Base-by-base conservation (phyloP, 345 rosid genomes). In the Boechera divaricarpa region DNA sequence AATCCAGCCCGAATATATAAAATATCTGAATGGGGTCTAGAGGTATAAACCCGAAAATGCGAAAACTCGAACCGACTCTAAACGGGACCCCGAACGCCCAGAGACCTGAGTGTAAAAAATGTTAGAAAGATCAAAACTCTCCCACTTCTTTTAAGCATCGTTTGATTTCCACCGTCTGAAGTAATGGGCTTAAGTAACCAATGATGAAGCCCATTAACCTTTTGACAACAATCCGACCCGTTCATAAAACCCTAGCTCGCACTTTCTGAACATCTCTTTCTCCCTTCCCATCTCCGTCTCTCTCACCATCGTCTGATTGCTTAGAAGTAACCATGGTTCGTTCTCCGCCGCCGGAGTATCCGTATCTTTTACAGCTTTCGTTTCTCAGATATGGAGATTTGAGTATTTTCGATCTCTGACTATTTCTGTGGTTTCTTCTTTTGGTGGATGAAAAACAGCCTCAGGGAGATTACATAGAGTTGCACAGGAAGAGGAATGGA, bases 381-480 rank as follows among this genome's bases (percentile, higher is more conserved):
- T 48, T 44, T 49, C 6, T 61, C 58, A 36, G 49, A 3, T 39
- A 38, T 42, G 18, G 3, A 4, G 6, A 7, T 15, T 33, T 39
- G 45, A 57, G 9, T 41, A 10, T 45, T 21, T 35, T 41, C 44
- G 55, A 51, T 26, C 4, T 36, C 71, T 70, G 63, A 61, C 51
- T 48, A 38, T n/a, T 36, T 31, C 13, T 64, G 13, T 70, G 55
- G 21, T 31, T 69, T 39, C 24, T 44, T 58, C 9, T 58, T 13
- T 63, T 74, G 73, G 6, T 80, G 31, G 15, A 42, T 82, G 21
- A 6, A 67, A 26, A 51, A 59, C 76, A 95, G 99, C 90, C 97
- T 73, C 99, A 92, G 87, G 98, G 98, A 73, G 96, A 95, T 88
- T 81, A 92, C 76, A 95, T 92, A 31, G 97, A 95, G 21, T 73